A percentile compares a stretch with the other conserved stretches of the same genome.
These are phyloP conservation scores for Apiospora phragmitis DNA, from an alignment of 2,329 filamentous ascomycete genomes.

Conservation along the genomic window DNA sequence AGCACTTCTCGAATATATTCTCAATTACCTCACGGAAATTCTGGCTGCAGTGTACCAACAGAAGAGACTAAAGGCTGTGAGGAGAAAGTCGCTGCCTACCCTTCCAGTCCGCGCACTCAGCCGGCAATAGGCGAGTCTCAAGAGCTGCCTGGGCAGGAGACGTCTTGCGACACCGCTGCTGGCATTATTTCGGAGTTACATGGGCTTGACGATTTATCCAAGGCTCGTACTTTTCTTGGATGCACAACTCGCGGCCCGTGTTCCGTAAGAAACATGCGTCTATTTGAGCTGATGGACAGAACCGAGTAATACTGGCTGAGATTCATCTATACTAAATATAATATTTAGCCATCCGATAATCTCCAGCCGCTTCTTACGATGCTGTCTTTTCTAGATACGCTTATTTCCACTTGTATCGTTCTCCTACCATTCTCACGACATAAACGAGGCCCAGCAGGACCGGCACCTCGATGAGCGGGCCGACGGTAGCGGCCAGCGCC, in stretches of 20 bases:
- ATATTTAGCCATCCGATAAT: neutral
- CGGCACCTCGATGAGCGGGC: slow-evolving; percentile 83
- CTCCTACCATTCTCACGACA: slow-evolving; percentile 61
- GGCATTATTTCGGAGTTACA: slow-evolving; percentile 28
- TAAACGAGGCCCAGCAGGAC: slow-evolving; percentile 79
- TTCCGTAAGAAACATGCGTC: slow-evolving; percentile 30
- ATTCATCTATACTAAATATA: neutral
- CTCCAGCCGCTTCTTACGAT: neutral
- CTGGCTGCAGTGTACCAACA: neutral
- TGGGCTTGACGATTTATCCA: slow-evolving; percentile 23
- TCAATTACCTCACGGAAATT: neutral
- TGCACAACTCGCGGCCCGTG: slow-evolving; percentile 25
- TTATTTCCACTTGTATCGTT: slow-evolving; percentile 54
- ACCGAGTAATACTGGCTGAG: slow-evolving; percentile 10
- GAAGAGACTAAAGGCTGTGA: neutral
- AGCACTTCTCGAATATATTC: too few relatives aligned
- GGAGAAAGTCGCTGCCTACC: neutral
- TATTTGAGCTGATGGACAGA: slow-evolving; percentile 34
- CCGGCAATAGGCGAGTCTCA: neutral
- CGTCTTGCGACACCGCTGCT: slow-evolving; percentile 30
- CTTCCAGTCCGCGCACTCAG: neutral
- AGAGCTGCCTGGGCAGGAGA: slow-evolving; percentile 17
- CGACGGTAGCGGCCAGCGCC: slow-evolving; percentile 79
- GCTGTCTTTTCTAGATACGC: too few relatives aligned
- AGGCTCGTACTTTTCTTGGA: slow-evolving; percentile 22